Evolutionary conservation across 2,329 filamentous ascomycete species (phyloP).

Genomic region (Cadophora luteo-olivacea): DNA sequence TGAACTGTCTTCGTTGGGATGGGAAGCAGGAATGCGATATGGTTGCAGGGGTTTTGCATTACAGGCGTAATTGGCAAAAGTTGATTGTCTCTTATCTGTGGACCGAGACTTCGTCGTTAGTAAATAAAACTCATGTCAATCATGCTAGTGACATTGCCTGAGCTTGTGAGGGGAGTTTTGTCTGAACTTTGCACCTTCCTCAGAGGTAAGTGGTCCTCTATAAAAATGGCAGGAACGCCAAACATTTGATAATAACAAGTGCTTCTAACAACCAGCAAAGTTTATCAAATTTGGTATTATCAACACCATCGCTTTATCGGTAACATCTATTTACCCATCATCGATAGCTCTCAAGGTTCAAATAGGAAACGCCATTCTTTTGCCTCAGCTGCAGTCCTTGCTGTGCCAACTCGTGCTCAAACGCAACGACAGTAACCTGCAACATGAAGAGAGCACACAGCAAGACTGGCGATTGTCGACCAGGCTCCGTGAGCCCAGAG

Average conservation of each 20-base stretch:
- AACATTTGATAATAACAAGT: background rate
- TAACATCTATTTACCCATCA: constrained; percentile 19
- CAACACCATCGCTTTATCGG: background rate
- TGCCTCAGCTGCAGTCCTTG: background rate
- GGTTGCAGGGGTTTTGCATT: constrained; percentile 44
- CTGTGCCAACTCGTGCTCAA: background rate
- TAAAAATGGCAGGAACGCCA: constrained; percentile 8
- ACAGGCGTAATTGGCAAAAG: constrained; percentile 43
- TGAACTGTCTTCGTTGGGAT: constrained; percentile 37
- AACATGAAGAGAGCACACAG: constrained; percentile 37
- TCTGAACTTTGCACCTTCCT: background rate
- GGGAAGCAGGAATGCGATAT: constrained; percentile 40
- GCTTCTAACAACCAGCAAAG: background rate
- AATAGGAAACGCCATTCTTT: background rate
- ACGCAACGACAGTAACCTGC: background rate
- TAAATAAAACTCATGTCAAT: constrained; percentile 30
- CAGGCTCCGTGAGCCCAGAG: constrained; percentile 16
- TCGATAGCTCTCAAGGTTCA: constrained; percentile 17
- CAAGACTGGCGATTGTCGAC: constrained; percentile 16
- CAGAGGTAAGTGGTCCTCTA: background rate
- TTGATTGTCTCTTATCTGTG: constrained; percentile 24
- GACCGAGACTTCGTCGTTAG: constrained; percentile 26
- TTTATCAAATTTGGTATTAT: background rate
- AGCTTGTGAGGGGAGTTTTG: background rate
- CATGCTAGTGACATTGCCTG: background rate